Evolutionary conservation across 768 basidiomycete genomes (phyloP), one percentile per base, ranked within the genome.

Genomic region (Agaricus blazei): DNA sequence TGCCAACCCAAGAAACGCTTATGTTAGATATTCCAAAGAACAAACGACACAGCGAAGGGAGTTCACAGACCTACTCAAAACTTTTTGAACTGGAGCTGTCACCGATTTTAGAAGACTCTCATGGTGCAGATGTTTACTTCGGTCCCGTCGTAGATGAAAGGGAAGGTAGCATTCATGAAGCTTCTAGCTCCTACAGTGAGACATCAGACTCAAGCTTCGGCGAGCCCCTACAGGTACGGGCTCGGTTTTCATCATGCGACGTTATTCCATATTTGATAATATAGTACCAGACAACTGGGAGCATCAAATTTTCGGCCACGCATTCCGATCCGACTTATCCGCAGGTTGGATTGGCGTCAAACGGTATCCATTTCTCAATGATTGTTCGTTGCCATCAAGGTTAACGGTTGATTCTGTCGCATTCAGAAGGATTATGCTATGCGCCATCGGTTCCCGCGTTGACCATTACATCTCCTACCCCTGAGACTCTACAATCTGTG

Each of bases 51-150:
- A 54, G 44, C 36, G 43, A 44, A 43, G 54, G 44, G 38, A 59
- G 27, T 31, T 4, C 37, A 15, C 60, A 34, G 61, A 56, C 48
- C 50, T 55, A 43, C 19, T 62, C 64, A n/a, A 65, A 58, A 40
- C 57, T 59, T 27, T 70, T 72, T 51, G 70, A 69, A 56, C 58
- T 65, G 14, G 70, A 68, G 48, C 51, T 74, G 34, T 74, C 72
- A 8, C 71, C 72, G 24, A 72, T 72, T 54, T 59, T 72, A 14
- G 72, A 74, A 59, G 70, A 72, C 47, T 54, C 62, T n/a, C 60
- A 63, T 42, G 62, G 61, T 19, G 65, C 66, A 47, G 51, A 54
- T 9, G 54, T 59, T 48, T 51, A 59, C 24, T 37, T 53, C 38
- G 58, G 52, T 56, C 38, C 59, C 34, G 31, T 31, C 14, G 42